Base-by-base conservation (phyloP, 768 basidiomycete genomes). In the Trametes cingulata region DNA sequence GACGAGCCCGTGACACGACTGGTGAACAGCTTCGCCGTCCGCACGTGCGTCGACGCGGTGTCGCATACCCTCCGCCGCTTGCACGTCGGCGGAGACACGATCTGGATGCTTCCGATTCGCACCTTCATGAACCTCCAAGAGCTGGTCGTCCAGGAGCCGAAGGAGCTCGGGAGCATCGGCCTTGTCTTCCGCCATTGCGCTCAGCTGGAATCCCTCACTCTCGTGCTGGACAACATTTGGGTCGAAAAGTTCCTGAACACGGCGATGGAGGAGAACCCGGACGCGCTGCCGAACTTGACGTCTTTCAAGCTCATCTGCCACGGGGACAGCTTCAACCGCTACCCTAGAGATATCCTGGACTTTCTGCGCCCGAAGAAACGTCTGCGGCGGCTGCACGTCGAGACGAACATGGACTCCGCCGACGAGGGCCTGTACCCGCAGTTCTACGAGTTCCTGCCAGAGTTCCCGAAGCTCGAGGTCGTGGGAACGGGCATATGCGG, bases 301-400 rank as follows among this genome's bases (percentile, higher is more conserved):
- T 54, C 60, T 1, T 48, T 65, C 36, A 65, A 65, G 53, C 42
- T 61, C 6, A 14, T 52, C 20, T 12, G 42, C 46, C 19, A 25
- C 33, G 39, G 27, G 8, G 17, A 19, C 24, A 1, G 25, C 22
- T 53, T 47, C 36, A n/a, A 19, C 22, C 47, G 24, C 1, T 15
- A 20, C 29, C 29, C 29, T 3, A 8, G 35, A 12, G 24, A 36
- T 9, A 41, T 61, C 12, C 13, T 12, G 12, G n/a, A 29, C n/a
- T 64, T 64, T 33, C 35, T 64, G 19, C 54, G 40, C 20, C 10
- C 35, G 29, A 60, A 56, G 43, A 43, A 37, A 36, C 15, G 20
- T 8, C 10, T 64, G 29, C 55, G 56, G 7, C 57, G 58, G 6
- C 15, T 63, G 22, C 57, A 63, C 47, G 27, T 58, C 22, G n/a